phyloP scores from a whole-genome alignment of 192 early-diverging fungal species.

The Entrophospora sp. region DNA sequence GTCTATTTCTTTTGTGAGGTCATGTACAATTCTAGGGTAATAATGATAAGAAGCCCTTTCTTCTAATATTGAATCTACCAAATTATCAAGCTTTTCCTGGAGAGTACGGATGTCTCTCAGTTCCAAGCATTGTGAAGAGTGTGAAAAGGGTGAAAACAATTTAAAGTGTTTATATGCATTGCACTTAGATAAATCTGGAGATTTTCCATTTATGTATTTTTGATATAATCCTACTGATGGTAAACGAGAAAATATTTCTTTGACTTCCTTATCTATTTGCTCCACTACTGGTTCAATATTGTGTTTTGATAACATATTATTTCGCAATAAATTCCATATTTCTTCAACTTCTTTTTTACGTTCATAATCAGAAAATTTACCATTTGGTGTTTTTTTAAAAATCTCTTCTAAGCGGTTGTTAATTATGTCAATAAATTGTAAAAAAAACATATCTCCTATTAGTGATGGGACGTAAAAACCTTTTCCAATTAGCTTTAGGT shows the following conservation, averaged over 20 bases:
- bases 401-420: neutral
- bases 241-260: neutral
- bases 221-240: neutral
- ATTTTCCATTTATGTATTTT: neutral
- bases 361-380: neutral
- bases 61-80: neutral
- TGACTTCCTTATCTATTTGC: conserved; percentile 6
- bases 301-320: neutral
- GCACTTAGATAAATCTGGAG: neutral
- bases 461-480: too few relatives aligned
- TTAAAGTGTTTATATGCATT: neutral
- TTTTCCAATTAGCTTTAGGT: too few relatives aligned
- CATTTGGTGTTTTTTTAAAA: neutral
- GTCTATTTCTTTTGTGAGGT: conserved; percentile 3
- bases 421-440: neutral
- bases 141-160: too few relatives aligned
- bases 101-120: neutral
- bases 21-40: neutral
- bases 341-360: neutral
- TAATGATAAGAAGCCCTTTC: neutral
- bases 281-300: neutral
- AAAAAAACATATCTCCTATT: neutral
- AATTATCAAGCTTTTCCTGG: neutral
- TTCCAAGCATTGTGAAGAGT: neutral
- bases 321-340: conserved; percentile 1